These are phyloP conservation scores for Voacanga thouarsii DNA, from an alignment of 257 asterid genomes.

Conservation along the genomic window DNA sequence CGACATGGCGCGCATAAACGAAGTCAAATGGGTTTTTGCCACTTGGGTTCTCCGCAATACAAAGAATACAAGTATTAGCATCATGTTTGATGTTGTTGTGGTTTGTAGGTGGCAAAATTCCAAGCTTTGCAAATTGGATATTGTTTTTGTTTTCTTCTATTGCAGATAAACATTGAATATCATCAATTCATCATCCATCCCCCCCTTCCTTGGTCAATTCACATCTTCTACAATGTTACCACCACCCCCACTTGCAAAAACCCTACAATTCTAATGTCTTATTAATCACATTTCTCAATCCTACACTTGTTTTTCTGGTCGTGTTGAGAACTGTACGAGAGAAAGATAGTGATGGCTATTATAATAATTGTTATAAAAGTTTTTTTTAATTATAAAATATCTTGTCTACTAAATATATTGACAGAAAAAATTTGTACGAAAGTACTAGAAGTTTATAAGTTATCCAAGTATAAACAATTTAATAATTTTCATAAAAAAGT, in stretches of 20 bases:
- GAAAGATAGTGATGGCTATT: too few relatives aligned
- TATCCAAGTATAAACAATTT: too few relatives aligned
- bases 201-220: slow-evolving; percentile 14
- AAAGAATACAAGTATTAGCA: too few relatives aligned
- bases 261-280: background rate
- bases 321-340: too few relatives aligned
- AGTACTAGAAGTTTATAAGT: too few relatives aligned
- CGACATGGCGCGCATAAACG: slow-evolving; percentile 45
- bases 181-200: background rate
- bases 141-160: slow-evolving; percentile 29
- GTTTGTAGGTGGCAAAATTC: slow-evolving; percentile 11
- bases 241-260: slow-evolving; percentile 21
- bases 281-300: background rate
- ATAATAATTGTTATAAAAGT: too few relatives aligned
- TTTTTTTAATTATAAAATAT: too few relatives aligned
- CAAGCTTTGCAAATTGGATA: slow-evolving; percentile 11
- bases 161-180: slow-evolving; percentile 35
- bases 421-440: too few relatives aligned
- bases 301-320: background rate
- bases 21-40: slow-evolving; percentile 42
- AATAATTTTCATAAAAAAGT: too few relatives aligned
- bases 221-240: background rate
- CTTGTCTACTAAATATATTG: too few relatives aligned
- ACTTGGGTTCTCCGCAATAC: slow-evolving; percentile 25
- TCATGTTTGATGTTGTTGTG: background rate